phyloP scores from a whole-genome alignment of 2,329 filamentous ascomycete genomes.

The Ophiostoma triangulosporum region DNA sequence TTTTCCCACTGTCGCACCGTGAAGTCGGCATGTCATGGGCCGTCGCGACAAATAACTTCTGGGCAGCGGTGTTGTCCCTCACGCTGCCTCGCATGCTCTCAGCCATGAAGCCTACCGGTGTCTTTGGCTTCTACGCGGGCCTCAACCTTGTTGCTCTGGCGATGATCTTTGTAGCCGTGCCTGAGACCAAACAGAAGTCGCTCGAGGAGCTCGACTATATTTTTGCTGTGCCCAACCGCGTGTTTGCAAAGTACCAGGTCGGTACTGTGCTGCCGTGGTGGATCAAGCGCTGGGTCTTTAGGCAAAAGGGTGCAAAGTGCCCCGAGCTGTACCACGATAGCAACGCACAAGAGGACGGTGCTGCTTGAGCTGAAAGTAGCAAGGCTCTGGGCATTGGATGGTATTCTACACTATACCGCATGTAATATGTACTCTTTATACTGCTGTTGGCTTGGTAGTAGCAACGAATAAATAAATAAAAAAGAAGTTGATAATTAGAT shows the following conservation, averaged over 20 bases:
- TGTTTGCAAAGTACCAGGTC: conserved; percentile 5
- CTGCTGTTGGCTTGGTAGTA: too few relatives aligned
- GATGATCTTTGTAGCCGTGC: conserved; percentile 43
- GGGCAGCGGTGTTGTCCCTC: conserved; percentile 17
- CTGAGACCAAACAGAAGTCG: conserved; percentile 47
- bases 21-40: conserved; percentile 46
- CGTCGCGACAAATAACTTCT: conserved; percentile 12
- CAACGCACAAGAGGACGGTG: neutral
- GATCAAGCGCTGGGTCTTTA: conserved; percentile 8
- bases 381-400: too few relatives aligned
- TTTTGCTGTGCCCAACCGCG: conserved; percentile 44
- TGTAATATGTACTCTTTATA: too few relatives aligned
- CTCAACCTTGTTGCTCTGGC: conserved; percentile 43
- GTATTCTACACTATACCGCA: too few relatives aligned
- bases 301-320: conserved; percentile 4
- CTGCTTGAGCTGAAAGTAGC: neutral
- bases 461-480: too few relatives aligned
- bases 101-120: conserved; percentile 19
- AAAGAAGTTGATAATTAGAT: conserved; percentile 6
- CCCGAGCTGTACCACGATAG: conserved; percentile 9
- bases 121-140: conserved; percentile 42
- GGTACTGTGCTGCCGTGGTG: conserved; percentile 19
- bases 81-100: conserved; percentile 28
- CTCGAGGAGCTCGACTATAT: conserved; percentile 47
- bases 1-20: conserved; percentile 56